Percentiles rank a stretch among this genome's conserved stretches.
These are phyloP conservation scores for Amaranthus cruentus DNA, from an alignment of 148 eudicot species.

Conservation along the genomic window DNA sequence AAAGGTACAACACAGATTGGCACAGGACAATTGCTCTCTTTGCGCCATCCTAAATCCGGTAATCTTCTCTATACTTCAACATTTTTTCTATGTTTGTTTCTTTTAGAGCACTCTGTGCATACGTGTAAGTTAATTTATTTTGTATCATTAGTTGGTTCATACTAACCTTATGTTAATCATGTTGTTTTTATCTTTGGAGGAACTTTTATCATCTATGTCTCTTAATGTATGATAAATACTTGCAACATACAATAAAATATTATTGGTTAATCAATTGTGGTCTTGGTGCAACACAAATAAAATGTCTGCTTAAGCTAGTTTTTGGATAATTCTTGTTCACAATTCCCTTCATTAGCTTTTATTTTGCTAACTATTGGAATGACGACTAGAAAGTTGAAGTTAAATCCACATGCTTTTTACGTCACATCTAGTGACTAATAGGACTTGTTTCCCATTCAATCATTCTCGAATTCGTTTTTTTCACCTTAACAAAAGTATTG, in stretches of 20 bases:
- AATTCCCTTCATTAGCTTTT: background rate
- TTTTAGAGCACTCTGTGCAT: background rate
- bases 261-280: background rate
- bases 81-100: background rate
- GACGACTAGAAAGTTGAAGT: too few species aligned
- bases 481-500: too few species aligned
- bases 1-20: conserved; percentile 27
- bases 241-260: background rate
- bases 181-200: background rate
- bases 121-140: background rate
- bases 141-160: background rate
- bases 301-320: background rate
- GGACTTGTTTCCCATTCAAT: too few species aligned
- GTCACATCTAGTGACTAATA: too few species aligned
- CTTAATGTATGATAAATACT: too few species aligned
- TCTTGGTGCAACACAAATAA: background rate
- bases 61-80: conserved; percentile 8
- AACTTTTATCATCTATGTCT: background rate
- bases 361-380: background rate
- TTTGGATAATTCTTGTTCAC: background rate
- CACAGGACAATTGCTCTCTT: conserved; percentile 53
- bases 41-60: conserved; percentile 93
- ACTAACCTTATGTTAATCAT: background rate
- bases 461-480: too few species aligned
- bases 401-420: too few species aligned